Evolutionary conservation across 768 basidiomycete species (phyloP).

Genomic region (Austroboletus festivus): DNA sequence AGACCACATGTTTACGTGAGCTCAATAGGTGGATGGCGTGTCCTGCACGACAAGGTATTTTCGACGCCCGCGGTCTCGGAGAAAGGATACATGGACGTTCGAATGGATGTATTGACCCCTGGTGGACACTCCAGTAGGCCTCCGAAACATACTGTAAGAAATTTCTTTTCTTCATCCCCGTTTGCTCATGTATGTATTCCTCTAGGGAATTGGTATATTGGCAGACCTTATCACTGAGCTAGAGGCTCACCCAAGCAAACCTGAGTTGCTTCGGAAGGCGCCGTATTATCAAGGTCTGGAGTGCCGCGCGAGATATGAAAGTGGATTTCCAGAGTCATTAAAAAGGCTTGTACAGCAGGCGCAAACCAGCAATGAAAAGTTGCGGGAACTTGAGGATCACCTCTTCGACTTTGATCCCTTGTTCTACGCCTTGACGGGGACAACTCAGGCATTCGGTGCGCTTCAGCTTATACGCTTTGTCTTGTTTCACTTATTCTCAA

Average conservation of each 20-base stretch:
- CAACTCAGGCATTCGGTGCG: constrained; percentile 29
- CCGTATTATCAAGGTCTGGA: constrained; percentile 34
- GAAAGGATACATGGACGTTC: constrained; percentile 44
- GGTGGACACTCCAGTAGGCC: constrained; percentile 58
- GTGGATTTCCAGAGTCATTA: constrained; percentile 28
- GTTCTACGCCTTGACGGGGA: constrained; percentile 20
- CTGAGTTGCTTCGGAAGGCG: constrained; percentile 27
- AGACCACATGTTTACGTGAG: not conserved
- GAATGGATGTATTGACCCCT: constrained; percentile 41
- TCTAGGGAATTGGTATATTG: constrained; percentile 49
- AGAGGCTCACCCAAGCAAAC: constrained; percentile 43
- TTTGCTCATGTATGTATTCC: not conserved
- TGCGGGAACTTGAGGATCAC: constrained; percentile 10
- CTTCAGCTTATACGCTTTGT: not conserved
- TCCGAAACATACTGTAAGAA: constrained; percentile 46
- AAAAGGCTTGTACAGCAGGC: constrained; percentile 23
- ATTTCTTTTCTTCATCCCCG: not conserved
- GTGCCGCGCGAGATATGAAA: constrained; percentile 41
- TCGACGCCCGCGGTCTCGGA: constrained; percentile 34
- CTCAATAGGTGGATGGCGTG: constrained; percentile 26
- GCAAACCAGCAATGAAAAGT: constrained; percentile 18
- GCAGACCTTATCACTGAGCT: constrained; percentile 43
- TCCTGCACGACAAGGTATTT: constrained; percentile 30
- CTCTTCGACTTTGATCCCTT: constrained; percentile 22
- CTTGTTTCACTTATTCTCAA: constrained; percentile 19